A percentile compares a stretch with the other conserved stretches of the same genome.
These are phyloP conservation scores for Royoungia palumana DNA, from an alignment of 768 basidiomycete genomes.

Conservation along the genomic window DNA sequence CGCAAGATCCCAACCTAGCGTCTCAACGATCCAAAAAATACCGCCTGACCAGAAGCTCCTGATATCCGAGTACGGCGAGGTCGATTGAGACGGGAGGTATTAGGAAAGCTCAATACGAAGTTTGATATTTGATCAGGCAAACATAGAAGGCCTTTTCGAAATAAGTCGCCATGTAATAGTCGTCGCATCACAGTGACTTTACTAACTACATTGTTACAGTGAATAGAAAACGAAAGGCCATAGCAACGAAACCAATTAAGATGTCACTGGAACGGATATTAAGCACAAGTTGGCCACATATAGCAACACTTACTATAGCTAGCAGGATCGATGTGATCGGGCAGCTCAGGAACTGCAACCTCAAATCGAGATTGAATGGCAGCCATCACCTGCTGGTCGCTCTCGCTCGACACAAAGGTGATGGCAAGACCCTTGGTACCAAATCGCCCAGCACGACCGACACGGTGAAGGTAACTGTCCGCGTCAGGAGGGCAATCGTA, in stretches of 20 bases:
- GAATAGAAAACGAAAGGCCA: conserved; percentile 7
- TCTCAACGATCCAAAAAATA: conserved; percentile 8
- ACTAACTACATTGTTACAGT: conserved; percentile 25
- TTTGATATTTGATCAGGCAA: no score
- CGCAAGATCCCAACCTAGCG: neutral
- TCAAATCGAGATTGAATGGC: conserved; percentile 96
- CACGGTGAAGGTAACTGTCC: conserved; percentile 97
- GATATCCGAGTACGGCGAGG: neutral
- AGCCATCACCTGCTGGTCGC: conserved; percentile 90
- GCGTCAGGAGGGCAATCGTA: conserved; percentile 98
- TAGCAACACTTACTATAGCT: conserved; percentile 77
- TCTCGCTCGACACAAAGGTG: conserved; percentile 91
- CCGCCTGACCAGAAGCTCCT: neutral
- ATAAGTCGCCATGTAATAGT: conserved; percentile 2
- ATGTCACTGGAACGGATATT: conserved; percentile 35
- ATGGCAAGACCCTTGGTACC: conserved; percentile 99
- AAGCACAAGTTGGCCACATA: neutral
- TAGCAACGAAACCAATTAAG: conserved; percentile 34
- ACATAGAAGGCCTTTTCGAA: conserved; percentile 2
- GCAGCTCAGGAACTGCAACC: conserved; percentile 93
- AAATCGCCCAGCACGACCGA: conserved; percentile 98
- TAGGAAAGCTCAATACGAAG: no score
- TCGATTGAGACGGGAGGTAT: neutral
- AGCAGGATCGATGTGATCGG: conserved; percentile 89
- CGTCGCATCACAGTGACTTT: conserved; percentile 6